A percentile compares a stretch with the other conserved stretches of the same genome.
Evolutionary conservation across 495 filamentous ascomycete species (phyloP).

Genomic region (Pyrenula massariospora): DNA sequence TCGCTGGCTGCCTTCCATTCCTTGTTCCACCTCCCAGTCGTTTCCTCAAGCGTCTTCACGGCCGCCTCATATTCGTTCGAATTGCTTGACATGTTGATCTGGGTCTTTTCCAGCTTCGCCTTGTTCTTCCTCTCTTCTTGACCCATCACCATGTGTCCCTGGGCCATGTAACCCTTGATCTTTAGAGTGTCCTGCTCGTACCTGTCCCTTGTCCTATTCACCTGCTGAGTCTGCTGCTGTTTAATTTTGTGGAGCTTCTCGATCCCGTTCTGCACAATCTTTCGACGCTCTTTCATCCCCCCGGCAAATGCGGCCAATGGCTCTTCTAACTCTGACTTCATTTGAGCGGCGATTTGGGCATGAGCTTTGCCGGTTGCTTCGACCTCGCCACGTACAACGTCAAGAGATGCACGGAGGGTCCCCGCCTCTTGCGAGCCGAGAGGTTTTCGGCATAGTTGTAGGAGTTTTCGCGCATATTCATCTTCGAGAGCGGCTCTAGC

Average conservation of each 20-base stretch:
- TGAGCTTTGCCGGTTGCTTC: slow-evolving; percentile 92
- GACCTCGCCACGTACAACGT: slow-evolving; percentile 80
- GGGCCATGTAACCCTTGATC: slow-evolving; percentile 96
- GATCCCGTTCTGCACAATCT: slow-evolving; percentile 86
- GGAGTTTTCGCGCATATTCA: slow-evolving; percentile 88
- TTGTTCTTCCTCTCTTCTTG: slow-evolving; percentile 99
- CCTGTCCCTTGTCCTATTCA: slow-evolving; percentile 91
- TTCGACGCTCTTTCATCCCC: slow-evolving; percentile 86
- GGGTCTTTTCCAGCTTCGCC: slow-evolving; percentile 95
- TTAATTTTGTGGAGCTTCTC: slow-evolving; percentile 92
- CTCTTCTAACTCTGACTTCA: slow-evolving; percentile 97
- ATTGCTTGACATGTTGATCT: slow-evolving; percentile 80
- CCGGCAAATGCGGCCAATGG: slow-evolving; percentile 84
- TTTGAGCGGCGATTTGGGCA: slow-evolving; percentile 76
- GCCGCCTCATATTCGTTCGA: slow-evolving; percentile 90
- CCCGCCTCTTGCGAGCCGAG: slow-evolving; percentile 84
- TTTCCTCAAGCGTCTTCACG: slow-evolving; percentile 89
- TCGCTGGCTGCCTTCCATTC: slow-evolving; percentile 98
- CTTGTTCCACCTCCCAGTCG: slow-evolving; percentile 89
- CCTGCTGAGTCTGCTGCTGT: slow-evolving; percentile 74
- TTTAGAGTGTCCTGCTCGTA: slow-evolving; percentile 97
- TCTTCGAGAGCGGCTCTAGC: slow-evolving; percentile 92
- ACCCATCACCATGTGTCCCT: slow-evolving; percentile 99
- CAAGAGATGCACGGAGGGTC: slow-evolving; percentile 70
- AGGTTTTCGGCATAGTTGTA: slow-evolving; percentile 75